Percentiles rank a stretch among this genome's conserved stretches.
Conservation (phyloP, 2,329 filamentous ascomycete species). For the Kalmusia sp. region DNA sequence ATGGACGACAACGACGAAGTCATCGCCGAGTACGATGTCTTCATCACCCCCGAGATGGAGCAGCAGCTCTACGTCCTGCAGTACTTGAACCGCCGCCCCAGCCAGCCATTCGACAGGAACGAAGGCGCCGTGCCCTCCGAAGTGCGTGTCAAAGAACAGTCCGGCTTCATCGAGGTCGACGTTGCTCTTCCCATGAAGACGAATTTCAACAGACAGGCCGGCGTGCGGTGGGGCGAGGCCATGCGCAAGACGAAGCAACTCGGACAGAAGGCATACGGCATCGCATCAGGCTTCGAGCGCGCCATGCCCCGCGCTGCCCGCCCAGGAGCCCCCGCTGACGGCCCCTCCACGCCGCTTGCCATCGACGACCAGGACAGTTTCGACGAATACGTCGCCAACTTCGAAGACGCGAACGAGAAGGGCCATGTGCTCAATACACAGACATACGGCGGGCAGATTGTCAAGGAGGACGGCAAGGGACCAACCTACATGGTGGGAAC, state of each 20-base stretch:
- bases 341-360: constrained; percentile 25
- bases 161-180: constrained; percentile 90
- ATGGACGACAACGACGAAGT: constrained; percentile 55
- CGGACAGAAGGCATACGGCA: constrained; percentile 53
- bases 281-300: constrained; percentile 54
- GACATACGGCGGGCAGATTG: constrained; percentile 83
- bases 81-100: constrained; percentile 78
- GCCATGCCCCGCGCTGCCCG: constrained; percentile 38
- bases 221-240: constrained; percentile 80
- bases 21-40: constrained; percentile 75
- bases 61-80: constrained; percentile 76
- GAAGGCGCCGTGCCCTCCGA: constrained; percentile 66
- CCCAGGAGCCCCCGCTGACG: constrained; percentile 30
- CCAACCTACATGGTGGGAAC: constrained; percentile 86
- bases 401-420: constrained; percentile 71
- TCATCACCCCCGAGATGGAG: constrained; percentile 77
- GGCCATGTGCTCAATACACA: constrained; percentile 79
- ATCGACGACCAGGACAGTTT: constrained; percentile 71
- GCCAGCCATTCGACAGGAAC: constrained; percentile 67
- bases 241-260: constrained; percentile 62
- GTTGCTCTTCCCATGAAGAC: constrained; percentile 74
- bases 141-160: constrained; percentile 80
- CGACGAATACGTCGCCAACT: constrained; percentile 57
- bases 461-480: constrained; percentile 72
- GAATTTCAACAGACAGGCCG: constrained; percentile 86